Evolutionary conservation across 345 rosid genomes (phyloP), one percentile per base, ranked within the genome.

Genomic region (Psidium guajava): DNA sequence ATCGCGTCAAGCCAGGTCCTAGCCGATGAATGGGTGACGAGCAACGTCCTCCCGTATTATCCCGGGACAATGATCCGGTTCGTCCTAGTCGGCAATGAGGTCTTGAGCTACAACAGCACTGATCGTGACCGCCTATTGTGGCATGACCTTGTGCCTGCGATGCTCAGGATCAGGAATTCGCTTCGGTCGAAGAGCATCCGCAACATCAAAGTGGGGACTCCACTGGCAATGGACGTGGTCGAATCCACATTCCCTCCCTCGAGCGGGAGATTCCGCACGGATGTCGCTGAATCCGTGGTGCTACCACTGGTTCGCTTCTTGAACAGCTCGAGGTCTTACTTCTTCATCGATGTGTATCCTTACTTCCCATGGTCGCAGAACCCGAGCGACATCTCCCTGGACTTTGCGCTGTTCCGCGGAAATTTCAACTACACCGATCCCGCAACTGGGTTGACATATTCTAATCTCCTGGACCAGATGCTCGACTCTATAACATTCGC

Each of bases 401-500:
- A 90, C 82, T 92, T 36, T 9, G 95, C 95, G 28, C 90, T 94
- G 54, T 91, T 95, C 28, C 77, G 86, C 82, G 90, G 93, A 42
- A 90, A 86, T 47, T 61, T 64, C 11, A 90, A 83, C 82, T 93
- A 90, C 87, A 92, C 92, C 51, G 98, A 96, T 83, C 95, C 91
- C 0, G 87, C 54, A 24, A 94, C 89, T 81, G 87, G 91, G 32
- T 87, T 94, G 27, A 82, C 84, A 56, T 96, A 96, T 89, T 89
- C 91, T 44, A 96, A 95, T 86, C 91, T 94, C 57, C 88, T 96
- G 5, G 99, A 96, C 90, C 94, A 95, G 87, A 94, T 96, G 98
- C 94, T 95, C 4, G 98, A 96, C 81, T 93, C 95, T 0, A 85
- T 92, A 20, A 74, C 89, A 50, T 93, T 89, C 7, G 98, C 97